A percentile compares a stretch with the other conserved stretches of the same genome.
phyloP scores from a whole-genome alignment of 1,284 basidiomycete species.

The Marasmius tenuissimus region DNA sequence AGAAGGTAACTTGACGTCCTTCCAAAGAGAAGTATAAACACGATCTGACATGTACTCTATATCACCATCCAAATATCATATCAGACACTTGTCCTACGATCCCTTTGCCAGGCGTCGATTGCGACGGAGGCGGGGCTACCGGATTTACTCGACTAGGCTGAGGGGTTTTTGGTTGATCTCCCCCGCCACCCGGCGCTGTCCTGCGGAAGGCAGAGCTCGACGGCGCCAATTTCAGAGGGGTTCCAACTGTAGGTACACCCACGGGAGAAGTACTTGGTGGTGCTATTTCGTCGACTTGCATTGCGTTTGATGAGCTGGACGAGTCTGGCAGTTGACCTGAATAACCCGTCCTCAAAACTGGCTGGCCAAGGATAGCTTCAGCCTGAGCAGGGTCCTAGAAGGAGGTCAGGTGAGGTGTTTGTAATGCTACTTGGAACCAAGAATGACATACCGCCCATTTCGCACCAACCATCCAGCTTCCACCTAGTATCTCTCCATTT shows the following conservation, averaged over 20 bases:
- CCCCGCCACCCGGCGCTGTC: constrained; percentile 24
- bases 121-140: constrained; percentile 15
- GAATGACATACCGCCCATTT: constrained; percentile 69
- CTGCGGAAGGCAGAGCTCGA: constrained; percentile 67
- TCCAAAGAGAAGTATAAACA: neutral
- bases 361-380: constrained; percentile 50
- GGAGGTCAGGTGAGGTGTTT: constrained; percentile 8
- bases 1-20: neutral
- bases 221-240: constrained; percentile 69
- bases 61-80: constrained; percentile 75
- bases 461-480: constrained; percentile 78
- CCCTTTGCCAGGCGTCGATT: constrained; percentile 49
- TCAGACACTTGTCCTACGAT: constrained; percentile 73
- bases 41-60: neutral
- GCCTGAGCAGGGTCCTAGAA: constrained; percentile 58
- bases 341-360: constrained; percentile 28
- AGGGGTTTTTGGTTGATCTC: constrained; percentile 2
- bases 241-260: constrained; percentile 46
- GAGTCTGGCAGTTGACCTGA: constrained; percentile 21
- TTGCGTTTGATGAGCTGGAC: constrained; percentile 29
- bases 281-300: constrained; percentile 44
- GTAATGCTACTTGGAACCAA: neutral
- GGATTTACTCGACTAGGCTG: constrained; percentile 2
- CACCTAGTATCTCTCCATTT: constrained; percentile 74
- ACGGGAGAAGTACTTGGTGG: constrained; percentile 23